Conservation (phyloP, 352 stramenopile species). For the Aphanomyces astaci region DNA sequence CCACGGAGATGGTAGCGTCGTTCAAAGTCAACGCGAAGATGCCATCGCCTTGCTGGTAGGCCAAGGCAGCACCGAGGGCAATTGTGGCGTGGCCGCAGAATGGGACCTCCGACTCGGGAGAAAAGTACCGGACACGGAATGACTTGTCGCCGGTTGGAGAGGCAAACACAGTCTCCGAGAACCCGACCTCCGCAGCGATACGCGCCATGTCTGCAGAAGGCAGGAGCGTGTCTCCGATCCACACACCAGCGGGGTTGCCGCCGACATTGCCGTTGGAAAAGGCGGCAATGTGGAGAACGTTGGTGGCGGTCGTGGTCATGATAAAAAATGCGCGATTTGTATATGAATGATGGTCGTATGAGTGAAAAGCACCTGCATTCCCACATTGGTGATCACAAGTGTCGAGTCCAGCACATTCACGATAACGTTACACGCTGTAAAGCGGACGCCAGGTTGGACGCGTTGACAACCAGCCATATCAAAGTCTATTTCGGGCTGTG, state of each 20-base stretch:
- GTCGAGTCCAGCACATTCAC: no score
- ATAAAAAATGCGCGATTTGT: not conserved
- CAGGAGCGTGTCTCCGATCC: not conserved
- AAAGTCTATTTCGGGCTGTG: no score
- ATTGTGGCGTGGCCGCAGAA: slow-evolving; percentile 10
- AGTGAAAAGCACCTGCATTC: not conserved
- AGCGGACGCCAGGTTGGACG: no score
- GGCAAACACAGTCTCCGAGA: slow-evolving; percentile 7
- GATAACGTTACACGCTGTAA: no score
- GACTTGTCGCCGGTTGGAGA: not conserved
- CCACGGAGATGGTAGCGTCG: not conserved
- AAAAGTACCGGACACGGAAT: slow-evolving; percentile 4
- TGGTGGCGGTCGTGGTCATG: not conserved
- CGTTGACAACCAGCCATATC: no score
- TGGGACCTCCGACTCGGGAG: slow-evolving; percentile 3
- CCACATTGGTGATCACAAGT: no score
- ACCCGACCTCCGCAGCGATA: not conserved
- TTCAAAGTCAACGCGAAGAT: not conserved
- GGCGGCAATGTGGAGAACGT: not conserved
- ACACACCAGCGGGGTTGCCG: slow-evolving; percentile 1
- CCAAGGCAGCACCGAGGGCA: not conserved
- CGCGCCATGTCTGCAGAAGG: not conserved
- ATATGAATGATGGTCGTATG: not conserved
- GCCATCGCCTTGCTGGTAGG: not conserved
- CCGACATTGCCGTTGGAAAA: not conserved